Conservation (phyloP, 2,329 filamentous ascomycete genomes). For the Colletotrichum kahawae region DNA sequence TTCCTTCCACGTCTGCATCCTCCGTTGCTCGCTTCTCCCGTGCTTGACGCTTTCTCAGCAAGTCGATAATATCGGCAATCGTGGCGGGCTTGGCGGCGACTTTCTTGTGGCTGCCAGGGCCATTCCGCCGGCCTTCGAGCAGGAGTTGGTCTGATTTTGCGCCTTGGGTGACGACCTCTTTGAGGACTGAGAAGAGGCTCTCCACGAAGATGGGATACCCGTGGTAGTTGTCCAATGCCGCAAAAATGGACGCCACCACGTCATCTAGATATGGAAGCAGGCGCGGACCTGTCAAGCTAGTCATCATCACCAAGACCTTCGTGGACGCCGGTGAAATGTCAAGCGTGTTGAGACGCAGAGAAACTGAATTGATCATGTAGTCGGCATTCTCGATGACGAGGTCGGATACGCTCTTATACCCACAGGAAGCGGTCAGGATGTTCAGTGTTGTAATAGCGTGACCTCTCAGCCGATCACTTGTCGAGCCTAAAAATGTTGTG, state of each 20-base stretch:
- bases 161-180: constrained; percentile 83
- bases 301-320: constrained; percentile 93
- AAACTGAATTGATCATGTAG: constrained; percentile 94
- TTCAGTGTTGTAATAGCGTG: constrained; percentile 88
- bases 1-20: constrained; percentile 34
- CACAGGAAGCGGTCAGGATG: constrained; percentile 75
- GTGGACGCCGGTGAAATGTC: constrained; percentile 91
- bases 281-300: constrained; percentile 80
- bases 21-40: constrained; percentile 34
- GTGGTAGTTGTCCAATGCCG: constrained; percentile 92
- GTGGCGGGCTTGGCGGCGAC: constrained; percentile 32
- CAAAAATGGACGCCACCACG: constrained; percentile 88
- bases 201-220: constrained; percentile 89
- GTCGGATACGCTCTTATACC: constrained; percentile 75
- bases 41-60: constrained; percentile 50
- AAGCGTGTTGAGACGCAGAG: constrained; percentile 86
- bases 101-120: constrained; percentile 48
- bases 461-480: constrained; percentile 68
- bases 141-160: constrained; percentile 61
- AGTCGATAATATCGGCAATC: constrained; percentile 53
- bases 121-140: constrained; percentile 43
- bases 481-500: constrained; percentile 84
- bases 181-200: constrained; percentile 80
- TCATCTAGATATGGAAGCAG: constrained; percentile 92
- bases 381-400: constrained; percentile 91